Evolutionary conservation across 768 basidiomycete species (phyloP).

Genomic region (Lentinula raphanica): DNA sequence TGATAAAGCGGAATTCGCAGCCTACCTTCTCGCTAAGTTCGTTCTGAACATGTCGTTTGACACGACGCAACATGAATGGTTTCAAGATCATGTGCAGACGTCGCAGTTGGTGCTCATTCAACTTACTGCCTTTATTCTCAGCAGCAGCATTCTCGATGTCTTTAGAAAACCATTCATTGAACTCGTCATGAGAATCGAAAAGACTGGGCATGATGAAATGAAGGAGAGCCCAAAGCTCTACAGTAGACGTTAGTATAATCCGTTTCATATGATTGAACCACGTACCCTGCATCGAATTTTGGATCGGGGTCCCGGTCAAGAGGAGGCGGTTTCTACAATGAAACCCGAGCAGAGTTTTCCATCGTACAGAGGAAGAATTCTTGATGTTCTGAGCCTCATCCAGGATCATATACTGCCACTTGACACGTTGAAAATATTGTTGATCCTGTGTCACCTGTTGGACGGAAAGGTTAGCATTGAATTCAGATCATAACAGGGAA

Average conservation of each 20-base stretch:
- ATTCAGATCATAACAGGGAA: not conserved
- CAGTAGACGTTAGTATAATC: conserved; percentile 4
- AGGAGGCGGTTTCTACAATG: conserved; percentile 93
- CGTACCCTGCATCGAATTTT: conserved; percentile 98
- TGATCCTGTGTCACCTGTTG: conserved; percentile 88
- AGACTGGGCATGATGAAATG: conserved; percentile 99
- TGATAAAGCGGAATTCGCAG: not conserved
- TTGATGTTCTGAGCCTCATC: conserved; percentile 99
- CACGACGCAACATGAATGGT: conserved; percentile 96
- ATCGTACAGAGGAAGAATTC: conserved; percentile 90
- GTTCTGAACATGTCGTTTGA: conserved; percentile 99
- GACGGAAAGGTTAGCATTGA: not conserved
- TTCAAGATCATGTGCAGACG: conserved; percentile 98
- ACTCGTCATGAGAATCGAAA: conserved; percentile 98
- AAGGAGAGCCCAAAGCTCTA: conserved; percentile 95
- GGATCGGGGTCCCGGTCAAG: conserved; percentile 96
- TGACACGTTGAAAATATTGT: conserved; percentile 94
- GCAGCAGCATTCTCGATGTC: conserved; percentile 91
- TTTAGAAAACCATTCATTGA: conserved; percentile 99
- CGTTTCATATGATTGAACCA: conserved; percentile 5
- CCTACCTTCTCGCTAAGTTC: conserved; percentile 95
- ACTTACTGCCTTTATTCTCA: conserved; percentile 84
- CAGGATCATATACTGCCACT: conserved; percentile 99
- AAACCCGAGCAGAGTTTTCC: conserved; percentile 95
- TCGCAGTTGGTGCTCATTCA: conserved; percentile 93